Evolutionary conservation across 2,329 filamentous ascomycete species (phyloP), one percentile per base, ranked within the genome.

Genomic region (Penicillium nordicum): DNA sequence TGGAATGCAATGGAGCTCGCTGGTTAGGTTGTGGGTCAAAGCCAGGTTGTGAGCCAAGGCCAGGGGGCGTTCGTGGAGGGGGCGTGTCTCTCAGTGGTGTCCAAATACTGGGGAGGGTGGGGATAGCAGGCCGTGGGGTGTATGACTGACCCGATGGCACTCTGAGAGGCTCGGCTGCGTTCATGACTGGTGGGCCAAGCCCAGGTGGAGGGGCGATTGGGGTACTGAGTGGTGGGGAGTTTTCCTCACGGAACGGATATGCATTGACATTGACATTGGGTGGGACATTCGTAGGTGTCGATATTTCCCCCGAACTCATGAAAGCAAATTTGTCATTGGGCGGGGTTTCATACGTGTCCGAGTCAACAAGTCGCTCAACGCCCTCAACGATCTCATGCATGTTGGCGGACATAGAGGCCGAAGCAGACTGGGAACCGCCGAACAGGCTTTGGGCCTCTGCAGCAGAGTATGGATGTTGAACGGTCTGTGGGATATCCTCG

Each of bases 351-450:
- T 73, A 74, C 6, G 72, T 73, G 55, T 75, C 73, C 16, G 73
- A 75, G 50, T 75, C 73, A 6, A 75, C 73, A 47, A 75, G 60
- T 41, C 70, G 67, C 48, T 75, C 73, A 9, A 75, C 72, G 21
- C 67, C 73, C 53, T 75, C 73, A 6, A 73, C 70, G 32, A 75
- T 74, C 23, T 72, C 68, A 50, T 74, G 63, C 70, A 75, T 74
- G 32, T 73, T 74, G 23, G 71, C 69, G 5, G 79, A 73, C 57
- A 77, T 70, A 1, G 75, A 76, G 29, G 69, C 69, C 1, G 74
- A 80, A 21, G 79, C 76, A n/a, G 80, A 77, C 53, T 81, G 79
- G 4, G 79, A 81, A 43, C 66, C 70, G 21, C 68, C 68, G 47
- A 71, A 73, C 40, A 68, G 61, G 54, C 71, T 74, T 45, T 64